Base-by-base conservation (phyloP, 139 green algal genomes). In the Tetraselmis striata region DNA sequence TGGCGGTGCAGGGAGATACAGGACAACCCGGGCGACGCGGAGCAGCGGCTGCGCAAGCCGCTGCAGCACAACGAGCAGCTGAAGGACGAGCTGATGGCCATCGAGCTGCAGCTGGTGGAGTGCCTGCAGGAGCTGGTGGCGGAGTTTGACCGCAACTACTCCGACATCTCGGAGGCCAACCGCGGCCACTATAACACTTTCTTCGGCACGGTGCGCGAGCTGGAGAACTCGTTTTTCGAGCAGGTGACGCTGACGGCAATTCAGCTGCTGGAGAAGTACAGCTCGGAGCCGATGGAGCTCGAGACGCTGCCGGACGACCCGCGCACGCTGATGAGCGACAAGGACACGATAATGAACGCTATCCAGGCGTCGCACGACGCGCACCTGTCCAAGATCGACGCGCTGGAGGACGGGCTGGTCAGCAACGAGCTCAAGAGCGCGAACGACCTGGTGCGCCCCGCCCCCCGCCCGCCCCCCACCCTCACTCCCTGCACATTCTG, bases 121-220 rank as follows among this genome's bases (percentile, higher is more conserved):
- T 83, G 93, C 75, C 76, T 94, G 80, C 83, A 88, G 76, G 85
- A 87, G 30, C 82, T 92, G 32, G 29, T 86, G 23, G 59, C 86
- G n/a, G 90, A 95, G 82, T 95, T 94, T 86, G 91, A 95, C 87
- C 84, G 89, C 80, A 90, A 89, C 84, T 94, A 94, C 90, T 87
- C 75, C 31, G 91, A 94, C 77, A 85, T 95, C 24, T 88, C 89
- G 5, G 91, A 95, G 59, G 67, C 76, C 5, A 94, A 93, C 86
- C 94, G 93, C 85, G 79, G 81, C 11, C 79, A 91, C 79, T 94
- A 92, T 87, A 94, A 89, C 76, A 87, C 83, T 0, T 94, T 89
- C 86, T 95, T 95, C 83, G 87, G 87, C 24, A 88, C 92, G 84
- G 91, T 90, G 75, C 91, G 92, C 24, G 92, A 95, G 78, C 83